Evolutionary conservation across 169 alveolate species (phyloP), one percentile per base, ranked within the genome.

Genomic region (Cryptosporidium felis): DNA sequence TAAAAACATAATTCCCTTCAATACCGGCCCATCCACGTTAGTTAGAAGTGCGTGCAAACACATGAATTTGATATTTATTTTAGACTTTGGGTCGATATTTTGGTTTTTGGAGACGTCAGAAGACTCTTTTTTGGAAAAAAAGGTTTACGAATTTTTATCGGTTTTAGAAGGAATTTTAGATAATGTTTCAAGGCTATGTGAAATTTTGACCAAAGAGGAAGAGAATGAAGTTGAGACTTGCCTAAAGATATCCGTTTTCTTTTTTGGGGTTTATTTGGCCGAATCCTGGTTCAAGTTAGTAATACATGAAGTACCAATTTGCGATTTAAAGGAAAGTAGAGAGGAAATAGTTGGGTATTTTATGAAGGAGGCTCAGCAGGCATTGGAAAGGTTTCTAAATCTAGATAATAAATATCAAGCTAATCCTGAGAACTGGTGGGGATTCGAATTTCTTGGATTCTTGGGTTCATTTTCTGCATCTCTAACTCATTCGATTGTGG

Each of bases 1-100:
- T 18, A 12, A 21, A 18, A 21, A 61, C 14, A 26, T 36, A 3
- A 21, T 26, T 38, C 16, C 53, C 41, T 16, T 28, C 9, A 21
- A 63, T 63, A 63, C 41, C 53, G 59, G 59, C 61, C 34, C 12
- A 16, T 36, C 59, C 59, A 74, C 85, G 56, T 53, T 34, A 34
- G 40, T 74, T 12, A 32, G 85, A 49, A 36, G 26, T 18, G 61
- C 56, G 45, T 30, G 45, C 32, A 53, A 36, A 12, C 3, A 34
- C 59, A 53, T 74, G 67, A 65, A 74, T 36, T 36, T 74, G 26
- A 34, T 56, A 74, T 74, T 74, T 56, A 34, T 74, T 26, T 56
- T 74, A 41, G 85, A 74, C 40, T 53, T 74, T 21, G 61, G 74
- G 42, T 47, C 67, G 12, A 6, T 56, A 21, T 21, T 74, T 21